Evolutionary conservation across 371 early-diverging fungal species (phyloP), one percentile per base, ranked within the genome.

Genomic region (Mycotypha africana): DNA sequence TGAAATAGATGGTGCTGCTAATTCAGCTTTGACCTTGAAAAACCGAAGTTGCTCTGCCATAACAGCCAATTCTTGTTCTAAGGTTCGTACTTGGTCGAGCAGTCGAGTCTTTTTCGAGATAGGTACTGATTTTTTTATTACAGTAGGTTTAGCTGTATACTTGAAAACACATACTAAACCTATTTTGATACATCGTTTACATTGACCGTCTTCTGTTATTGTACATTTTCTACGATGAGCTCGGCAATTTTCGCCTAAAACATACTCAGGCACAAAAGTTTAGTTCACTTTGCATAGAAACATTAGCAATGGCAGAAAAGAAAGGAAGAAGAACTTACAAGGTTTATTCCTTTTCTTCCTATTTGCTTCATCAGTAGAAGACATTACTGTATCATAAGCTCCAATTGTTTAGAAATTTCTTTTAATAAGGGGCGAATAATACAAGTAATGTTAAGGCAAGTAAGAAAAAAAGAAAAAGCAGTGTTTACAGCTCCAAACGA

Each of bases 161-260:
- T 63, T 63, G 38, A 68, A 72, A 1, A 72, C 50, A 39, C 73
- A 72, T 7, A 60, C 35, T 16, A 61, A 34, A 31, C 46, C 54
- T 57, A 61, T 68, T 34, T 66, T 65, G 3, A 51, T 35, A 46
- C 73, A 72, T 26, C 73, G 58, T 36, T 66, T 62, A 40, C 73
- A 72, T 33, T 55, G 54, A 16, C 41, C 50, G 1, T 60, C 64
- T 42, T 65, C 47, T 11, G 44, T 22, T 9, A 66, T 51, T 28
- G 61, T 59, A 43, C 73, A 72, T 50, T 66, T 65, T 20, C 73
- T 56, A 22, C 73, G 61, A 51, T 72, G 73, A 17, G 68, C 67
- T 40, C 73, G 55, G 38, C 73, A 72, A 42, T 68, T 63, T 47
- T 72, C 73, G 42, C 73, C 73, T 72, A 31, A n/a, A n/a, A n/a